Conservation (phyloP, 169 alveolate species). For the Condylostoma magnum region DNA sequence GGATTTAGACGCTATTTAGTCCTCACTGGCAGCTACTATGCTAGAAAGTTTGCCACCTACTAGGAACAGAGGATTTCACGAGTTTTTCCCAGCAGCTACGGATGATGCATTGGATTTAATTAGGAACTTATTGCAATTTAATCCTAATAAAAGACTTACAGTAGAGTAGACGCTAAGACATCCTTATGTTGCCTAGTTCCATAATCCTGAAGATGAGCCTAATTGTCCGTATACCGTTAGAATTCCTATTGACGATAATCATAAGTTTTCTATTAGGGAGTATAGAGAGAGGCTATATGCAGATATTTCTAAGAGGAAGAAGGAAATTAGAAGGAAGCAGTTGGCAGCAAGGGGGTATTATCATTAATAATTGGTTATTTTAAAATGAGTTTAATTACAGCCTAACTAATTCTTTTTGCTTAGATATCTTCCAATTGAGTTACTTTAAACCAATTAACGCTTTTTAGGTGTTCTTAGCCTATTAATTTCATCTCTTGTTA, state of each 20-base stretch:
- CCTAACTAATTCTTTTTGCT: too few species aligned
- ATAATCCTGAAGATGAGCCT: slow-evolving; percentile 91
- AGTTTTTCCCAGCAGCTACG: slow-evolving; percentile 73
- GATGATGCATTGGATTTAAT: slow-evolving; percentile 92
- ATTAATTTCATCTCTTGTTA: too few species aligned
- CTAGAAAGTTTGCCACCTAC: slow-evolving; percentile 64
- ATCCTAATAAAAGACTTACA: slow-evolving; percentile 92
- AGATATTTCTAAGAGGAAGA: slow-evolving; percentile 77
- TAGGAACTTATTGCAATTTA: slow-evolving; percentile 88
- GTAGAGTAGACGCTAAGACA: slow-evolving; percentile 94
- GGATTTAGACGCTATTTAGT: slow-evolving; percentile 88
- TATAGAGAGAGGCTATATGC: slow-evolving; percentile 82
- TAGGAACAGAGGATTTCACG: slow-evolving; percentile 29
- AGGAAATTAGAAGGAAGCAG: slow-evolving; percentile 44
- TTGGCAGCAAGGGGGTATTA: slow-evolving; percentile 24
- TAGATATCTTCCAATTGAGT: too few species aligned
- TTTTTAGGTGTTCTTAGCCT: too few species aligned
- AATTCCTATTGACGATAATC: slow-evolving; percentile 84
- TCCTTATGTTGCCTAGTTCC: slow-evolving; percentile 90
- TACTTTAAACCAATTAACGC: too few species aligned
- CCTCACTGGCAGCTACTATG: slow-evolving; percentile 88
- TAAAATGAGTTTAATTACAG: neutral
- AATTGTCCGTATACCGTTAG: slow-evolving; percentile 76
- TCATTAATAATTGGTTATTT: neutral
- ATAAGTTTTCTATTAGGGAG: slow-evolving; percentile 81